A percentile compares a stretch with the other conserved stretches of the same genome.
Conservation (phyloP, 192 early-diverging fungal genomes). For the Podila verticillata region DNA sequence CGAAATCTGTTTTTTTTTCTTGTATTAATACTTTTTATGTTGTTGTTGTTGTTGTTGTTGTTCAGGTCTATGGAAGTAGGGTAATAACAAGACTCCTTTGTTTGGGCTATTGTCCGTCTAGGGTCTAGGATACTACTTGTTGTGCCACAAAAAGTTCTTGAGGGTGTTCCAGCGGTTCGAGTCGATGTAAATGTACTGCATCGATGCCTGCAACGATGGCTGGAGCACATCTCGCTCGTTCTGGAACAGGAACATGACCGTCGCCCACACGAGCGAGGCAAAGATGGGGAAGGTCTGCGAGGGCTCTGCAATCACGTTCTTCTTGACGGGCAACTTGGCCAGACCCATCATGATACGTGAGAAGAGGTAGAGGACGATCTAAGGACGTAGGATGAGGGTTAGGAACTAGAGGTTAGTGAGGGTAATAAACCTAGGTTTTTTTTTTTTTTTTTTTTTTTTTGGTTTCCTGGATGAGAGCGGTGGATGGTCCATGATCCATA, state of each 20-base stretch:
- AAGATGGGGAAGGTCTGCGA: constrained; percentile 87
- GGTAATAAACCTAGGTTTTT: not conserved
- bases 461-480: not conserved
- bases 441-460: too few relatives aligned
- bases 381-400: not conserved
- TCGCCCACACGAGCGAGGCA: constrained; percentile 93
- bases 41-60: not conserved
- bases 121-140: constrained; percentile 63
- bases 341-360: constrained; percentile 90
- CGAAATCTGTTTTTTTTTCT: too few relatives aligned
- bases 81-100: not conserved
- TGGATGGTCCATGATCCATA: not conserved
- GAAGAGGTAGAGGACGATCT: constrained; percentile 96
- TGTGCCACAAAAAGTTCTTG: constrained; percentile 83
- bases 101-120: too few relatives aligned
- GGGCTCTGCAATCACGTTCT: constrained; percentile 75
- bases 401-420: not conserved
- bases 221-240: constrained; percentile 89
- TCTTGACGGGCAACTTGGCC: constrained; percentile 83
- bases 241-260: constrained; percentile 95
- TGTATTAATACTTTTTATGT: too few relatives aligned
- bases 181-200: constrained; percentile 95
- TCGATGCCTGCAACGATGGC: constrained; percentile 90
- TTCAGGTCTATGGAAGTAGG: not conserved
- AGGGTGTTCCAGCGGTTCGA: constrained; percentile 82